These are phyloP conservation scores for Brassica nigra DNA, from an alignment of 345 rosid genomes.

Conservation along the genomic window DNA sequence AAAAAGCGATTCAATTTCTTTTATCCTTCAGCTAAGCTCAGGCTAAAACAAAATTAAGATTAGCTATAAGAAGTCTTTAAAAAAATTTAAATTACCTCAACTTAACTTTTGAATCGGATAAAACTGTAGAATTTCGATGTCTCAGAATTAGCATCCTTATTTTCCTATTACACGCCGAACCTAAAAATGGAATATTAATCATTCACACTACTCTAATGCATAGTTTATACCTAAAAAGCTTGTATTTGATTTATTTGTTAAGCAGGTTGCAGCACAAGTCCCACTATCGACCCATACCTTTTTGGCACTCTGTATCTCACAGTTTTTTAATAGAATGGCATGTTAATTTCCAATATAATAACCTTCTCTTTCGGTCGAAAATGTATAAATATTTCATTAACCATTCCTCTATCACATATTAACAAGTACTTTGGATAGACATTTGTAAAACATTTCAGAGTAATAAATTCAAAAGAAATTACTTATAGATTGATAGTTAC, in stretches of 20 bases:
- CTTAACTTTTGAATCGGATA: background rate
- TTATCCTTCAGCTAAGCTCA: background rate
- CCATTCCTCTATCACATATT: background rate
- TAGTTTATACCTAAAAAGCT: background rate
- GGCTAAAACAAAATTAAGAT: background rate
- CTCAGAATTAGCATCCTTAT: conserved; percentile 13
- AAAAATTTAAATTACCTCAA: background rate
- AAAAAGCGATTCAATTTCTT: background rate
- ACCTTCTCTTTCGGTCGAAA: background rate
- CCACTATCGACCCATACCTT: conserved; percentile 24
- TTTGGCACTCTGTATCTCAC: background rate
- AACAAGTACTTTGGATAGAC: background rate
- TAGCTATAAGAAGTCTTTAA: background rate
- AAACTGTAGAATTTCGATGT: background rate
- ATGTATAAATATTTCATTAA: background rate
- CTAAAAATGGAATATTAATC: conserved; percentile 30
- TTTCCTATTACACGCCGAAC: conserved; percentile 29
- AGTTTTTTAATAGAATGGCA: background rate
- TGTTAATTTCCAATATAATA: background rate
- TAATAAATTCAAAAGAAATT: background rate
- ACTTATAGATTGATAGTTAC: background rate
- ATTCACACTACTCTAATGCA: conserved; percentile 28
- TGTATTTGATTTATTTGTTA: background rate
- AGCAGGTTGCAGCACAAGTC: conserved; percentile 11
- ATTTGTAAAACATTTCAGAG: background rate